Evolutionary conservation across 768 basidiomycete species (phyloP), one percentile per base, ranked within the genome.

Genomic region (Phlegmacium glaucopus): DNA sequence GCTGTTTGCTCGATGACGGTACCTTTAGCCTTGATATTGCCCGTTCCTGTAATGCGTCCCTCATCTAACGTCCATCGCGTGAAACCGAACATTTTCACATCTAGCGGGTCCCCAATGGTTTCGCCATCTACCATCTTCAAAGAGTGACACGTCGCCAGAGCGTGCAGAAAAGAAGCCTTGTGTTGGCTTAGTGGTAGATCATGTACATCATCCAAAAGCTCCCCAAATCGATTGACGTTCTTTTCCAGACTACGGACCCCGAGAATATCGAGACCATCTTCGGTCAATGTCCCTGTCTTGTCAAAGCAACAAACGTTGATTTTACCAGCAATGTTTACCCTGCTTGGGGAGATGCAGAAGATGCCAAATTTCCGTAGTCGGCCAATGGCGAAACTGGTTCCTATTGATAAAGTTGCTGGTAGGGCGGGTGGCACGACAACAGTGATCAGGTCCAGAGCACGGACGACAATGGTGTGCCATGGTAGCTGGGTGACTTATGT

Each of bases 221-320:
- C 95, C 15, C 94, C 92, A 66, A 98, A 98, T 35, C 82, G 78
- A 45, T 84, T 79, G 7, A 72, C 77, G 39, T 74, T 77, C 37
- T 90, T 82, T 49, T 95, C 94, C 36, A 90, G 78, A 6, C 82
- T 82, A 38, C 95, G 86, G 13, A 96, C 87, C 12, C 96, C 96
- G 39, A 99, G 83, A 38, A 99, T 93, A 62, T 99, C 96, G 41
- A 99, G 75, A 0, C 95, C 96, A 54, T 99, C 96, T 66, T 99
- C 96, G 1, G 96, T 99, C 17, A 99, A 76, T 8, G 96, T 99
- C 7, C 96, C 96, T 1, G 96, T 99, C 70, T 99, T 99, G 74
- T 99, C 96, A 59, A 99, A 99, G 61, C 94, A 97, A 58, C 93
- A 93, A 9, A 98, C 87, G 54, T 98, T 97, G 69, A 98, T 75